Percentiles rank a stretch among this genome's conserved stretches.
These are phyloP conservation scores for Adenanthera pavonina DNA, from an alignment of 306 rosid species.

Conservation along the genomic window DNA sequence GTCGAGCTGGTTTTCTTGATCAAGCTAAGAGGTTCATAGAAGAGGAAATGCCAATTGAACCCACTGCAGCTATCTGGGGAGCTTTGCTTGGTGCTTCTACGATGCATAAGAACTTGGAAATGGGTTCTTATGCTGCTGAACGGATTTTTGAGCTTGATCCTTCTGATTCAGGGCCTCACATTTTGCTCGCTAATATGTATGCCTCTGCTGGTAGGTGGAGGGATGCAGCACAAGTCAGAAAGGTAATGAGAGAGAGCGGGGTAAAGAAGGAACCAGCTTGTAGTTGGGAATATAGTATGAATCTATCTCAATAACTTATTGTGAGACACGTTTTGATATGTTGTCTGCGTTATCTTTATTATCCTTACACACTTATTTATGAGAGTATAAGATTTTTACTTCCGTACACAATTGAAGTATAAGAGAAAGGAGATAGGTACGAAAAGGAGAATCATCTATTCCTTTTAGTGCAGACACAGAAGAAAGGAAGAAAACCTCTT, in stretches of 20 bases:
- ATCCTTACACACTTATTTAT: neutral
- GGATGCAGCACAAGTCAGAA: conserved; percentile 55
- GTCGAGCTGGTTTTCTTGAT: conserved; percentile 62
- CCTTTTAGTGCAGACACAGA: too few relatives aligned
- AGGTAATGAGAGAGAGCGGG: conserved; percentile 52
- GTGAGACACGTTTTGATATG: neutral
- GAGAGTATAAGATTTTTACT: neutral
- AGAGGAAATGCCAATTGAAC: conserved; percentile 50
- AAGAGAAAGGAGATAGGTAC: too few relatives aligned
- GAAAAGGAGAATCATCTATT: neutral
- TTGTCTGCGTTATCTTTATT: neutral
- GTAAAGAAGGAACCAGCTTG: conserved; percentile 35
- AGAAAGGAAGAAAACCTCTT: too few relatives aligned
- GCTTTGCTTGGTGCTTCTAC: conserved; percentile 58
- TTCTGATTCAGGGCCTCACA: conserved; percentile 53
- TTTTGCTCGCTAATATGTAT: conserved; percentile 53
- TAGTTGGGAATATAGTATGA: conserved; percentile 43
- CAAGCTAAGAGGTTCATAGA: conserved; percentile 53
- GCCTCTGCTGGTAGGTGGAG: conserved; percentile 60
- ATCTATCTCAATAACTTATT: neutral
- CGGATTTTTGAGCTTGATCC: conserved; percentile 57
- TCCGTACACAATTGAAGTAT: neutral
- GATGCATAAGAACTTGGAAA: conserved; percentile 51
- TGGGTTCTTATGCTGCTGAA: conserved; percentile 58
- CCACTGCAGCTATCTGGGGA: conserved; percentile 52